phyloP scores from a whole-genome alignment of 208 protist genomes.

The Porcisia hertigi region DNA sequence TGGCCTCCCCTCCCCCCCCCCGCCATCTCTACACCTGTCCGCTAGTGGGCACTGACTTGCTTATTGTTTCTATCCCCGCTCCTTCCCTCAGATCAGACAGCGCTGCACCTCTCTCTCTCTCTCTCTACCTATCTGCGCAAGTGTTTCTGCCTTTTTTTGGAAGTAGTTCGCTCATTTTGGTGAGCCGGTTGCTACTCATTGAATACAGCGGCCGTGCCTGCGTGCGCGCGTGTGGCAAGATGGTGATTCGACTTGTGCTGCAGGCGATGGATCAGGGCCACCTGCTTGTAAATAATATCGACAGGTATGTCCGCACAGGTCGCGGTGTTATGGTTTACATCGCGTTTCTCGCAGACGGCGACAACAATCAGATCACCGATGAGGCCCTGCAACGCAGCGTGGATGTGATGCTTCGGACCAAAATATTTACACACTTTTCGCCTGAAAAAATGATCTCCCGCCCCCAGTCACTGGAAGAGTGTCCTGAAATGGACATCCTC shows the following conservation, averaged over 20 bases:
- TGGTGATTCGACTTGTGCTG: slow-evolving; percentile 71
- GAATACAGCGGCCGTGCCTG: neutral
- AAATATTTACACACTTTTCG: slow-evolving; percentile 72
- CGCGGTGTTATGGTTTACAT: slow-evolving; percentile 80
- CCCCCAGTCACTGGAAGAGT: slow-evolving; percentile 50
- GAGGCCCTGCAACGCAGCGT: slow-evolving; percentile 50
- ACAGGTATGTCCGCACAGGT: slow-evolving; percentile 54
- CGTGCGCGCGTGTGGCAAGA: slow-evolving; percentile 14
- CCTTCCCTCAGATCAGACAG: no score
- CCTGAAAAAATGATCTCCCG: slow-evolving; percentile 50
- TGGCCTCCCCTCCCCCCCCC: neutral
- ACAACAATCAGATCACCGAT: slow-evolving; percentile 33
- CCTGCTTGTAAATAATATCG: slow-evolving; percentile 77
- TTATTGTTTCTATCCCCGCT: neutral
- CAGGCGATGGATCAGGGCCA: slow-evolving; percentile 74
- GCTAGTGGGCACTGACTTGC: neutral
- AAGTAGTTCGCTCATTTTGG: neutral
- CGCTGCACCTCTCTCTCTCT: neutral
- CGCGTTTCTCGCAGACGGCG: slow-evolving; percentile 51
- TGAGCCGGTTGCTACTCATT: neutral
- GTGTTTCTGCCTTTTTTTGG: neutral
- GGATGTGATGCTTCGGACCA: slow-evolving; percentile 53
- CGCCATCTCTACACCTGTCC: no score
- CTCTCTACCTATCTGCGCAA: neutral
- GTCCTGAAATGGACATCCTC: slow-evolving; percentile 65